These are phyloP conservation scores for Lignosus rhinocerotis DNA, from an alignment of 1,284 basidiomycete species.

Conservation along the genomic window DNA sequence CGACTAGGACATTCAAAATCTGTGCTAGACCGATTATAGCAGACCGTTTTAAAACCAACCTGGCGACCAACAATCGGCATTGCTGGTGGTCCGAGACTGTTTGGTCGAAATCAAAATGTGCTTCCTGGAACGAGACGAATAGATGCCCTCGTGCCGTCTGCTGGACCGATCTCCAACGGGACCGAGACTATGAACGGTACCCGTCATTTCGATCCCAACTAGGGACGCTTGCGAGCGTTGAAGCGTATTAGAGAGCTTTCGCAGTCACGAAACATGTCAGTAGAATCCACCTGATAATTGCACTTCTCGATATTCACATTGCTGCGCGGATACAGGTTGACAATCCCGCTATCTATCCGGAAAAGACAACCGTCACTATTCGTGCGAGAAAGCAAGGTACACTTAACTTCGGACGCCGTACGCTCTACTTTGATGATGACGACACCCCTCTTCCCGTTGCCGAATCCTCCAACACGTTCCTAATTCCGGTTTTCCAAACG, in stretches of 20 bases:
- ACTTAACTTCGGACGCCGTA: background rate
- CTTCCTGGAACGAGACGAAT: background rate
- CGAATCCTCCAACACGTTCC: slow-evolving; percentile 46
- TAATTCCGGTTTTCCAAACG: slow-evolving; percentile 60
- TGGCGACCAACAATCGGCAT: background rate
- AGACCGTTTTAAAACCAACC: background rate
- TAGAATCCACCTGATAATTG: no score
- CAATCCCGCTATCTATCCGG: no score
- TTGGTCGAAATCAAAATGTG: background rate
- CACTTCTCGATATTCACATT: no score
- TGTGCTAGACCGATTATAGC: background rate
- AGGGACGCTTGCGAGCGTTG: background rate
- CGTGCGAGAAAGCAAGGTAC: background rate
- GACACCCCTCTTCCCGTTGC: slow-evolving; percentile 1
- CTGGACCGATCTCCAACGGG: background rate
- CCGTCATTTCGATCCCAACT: background rate
- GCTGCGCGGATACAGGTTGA: no score
- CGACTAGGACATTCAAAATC: no score
- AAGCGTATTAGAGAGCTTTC: background rate
- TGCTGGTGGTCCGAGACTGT: background rate
- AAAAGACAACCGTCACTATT: background rate
- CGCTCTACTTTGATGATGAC: background rate
- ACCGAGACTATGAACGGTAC: background rate
- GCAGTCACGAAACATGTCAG: background rate
- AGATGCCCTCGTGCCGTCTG: background rate